Evolutionary conservation across 2,329 filamentous ascomycete species (phyloP), one percentile per base, ranked within the genome.

Genomic region (Fusarium palustre): DNA sequence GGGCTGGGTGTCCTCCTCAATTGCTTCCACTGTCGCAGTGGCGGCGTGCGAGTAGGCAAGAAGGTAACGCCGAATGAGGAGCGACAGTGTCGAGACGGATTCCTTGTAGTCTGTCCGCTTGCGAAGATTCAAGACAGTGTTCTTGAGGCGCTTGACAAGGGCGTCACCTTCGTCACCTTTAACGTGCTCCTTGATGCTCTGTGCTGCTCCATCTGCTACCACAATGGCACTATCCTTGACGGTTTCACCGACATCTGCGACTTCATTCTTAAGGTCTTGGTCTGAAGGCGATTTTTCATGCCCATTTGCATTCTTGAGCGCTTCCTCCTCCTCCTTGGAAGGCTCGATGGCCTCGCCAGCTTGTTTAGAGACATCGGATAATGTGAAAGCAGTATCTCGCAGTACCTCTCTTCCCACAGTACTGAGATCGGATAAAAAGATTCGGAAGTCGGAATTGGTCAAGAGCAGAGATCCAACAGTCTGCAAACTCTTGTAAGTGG

Each of bases 371-470:
- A 90, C 91, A 18, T 90, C 85, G 0, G 94, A 92, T 8, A 97
- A 78, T 0, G 92, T 91, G 65, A 93, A 90, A 0, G 94, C 93
- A 4, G 94, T 94, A 73, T 97, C 94, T 53, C 89, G 90, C 76
- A 97, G 94, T 1, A 98, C 90, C 76, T 97, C 91, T 42, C 92
- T 89, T 15, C 91, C 92, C 47, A 97, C 87, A 0, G 90, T 90
- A 46, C 90, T 89, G 41, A 97, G 80, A 74, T 98, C 95, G 13
- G 90, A 88, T 45, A 97, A 82, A 73, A 98, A 94, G 9, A 94
- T 84, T 39, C 94, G 90, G 78, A 98, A 97, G 74, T 97, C 94
- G 0, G 91, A 90, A 76, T 98, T 98, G 16, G 92, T 93, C 43
- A 98, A 83, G 1, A 97, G 86, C n/a, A 98, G 83, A 5, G 91